A percentile compares a stretch with the other conserved stretches of the same genome.
Conservation (phyloP, 2,329 filamentous ascomycete genomes). For the Alternaria hordeiaustralica region DNA sequence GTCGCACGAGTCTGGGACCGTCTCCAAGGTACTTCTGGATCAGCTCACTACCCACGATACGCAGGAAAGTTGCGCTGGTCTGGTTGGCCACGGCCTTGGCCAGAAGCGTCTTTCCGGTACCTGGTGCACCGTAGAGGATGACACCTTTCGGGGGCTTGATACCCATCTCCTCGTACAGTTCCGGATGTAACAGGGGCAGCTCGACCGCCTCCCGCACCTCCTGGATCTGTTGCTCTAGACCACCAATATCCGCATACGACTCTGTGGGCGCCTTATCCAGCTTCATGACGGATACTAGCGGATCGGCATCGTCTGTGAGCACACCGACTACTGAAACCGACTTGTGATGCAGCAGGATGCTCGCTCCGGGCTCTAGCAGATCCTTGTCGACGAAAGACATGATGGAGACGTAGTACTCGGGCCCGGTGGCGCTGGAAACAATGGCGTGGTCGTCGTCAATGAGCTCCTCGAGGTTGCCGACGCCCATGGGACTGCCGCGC, state of each 20-base stretch:
- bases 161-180: constrained; percentile 99
- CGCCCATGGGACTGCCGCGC: constrained; percentile 97
- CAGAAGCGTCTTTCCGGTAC: constrained; percentile 94
- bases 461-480: constrained; percentile 96
- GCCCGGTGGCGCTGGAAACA: constrained; percentile 94
- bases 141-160: constrained; percentile 99
- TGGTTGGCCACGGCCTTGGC: constrained; percentile 98
- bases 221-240: constrained; percentile 92
- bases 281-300: constrained; percentile 98
- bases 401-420: constrained; percentile 99
- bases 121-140: constrained; percentile 95
- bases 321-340: constrained; percentile 97
- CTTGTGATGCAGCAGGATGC: constrained; percentile 95
- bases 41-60: constrained; percentile 94
- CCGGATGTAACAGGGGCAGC: constrained; percentile 89
- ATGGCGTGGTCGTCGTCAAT: constrained; percentile 99
- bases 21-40: constrained; percentile 99
- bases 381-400: constrained; percentile 99
- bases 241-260: constrained; percentile 98
- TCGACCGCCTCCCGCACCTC: constrained; percentile 98
- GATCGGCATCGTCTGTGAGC: constrained; percentile 93
- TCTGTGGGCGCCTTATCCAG: constrained; percentile 98
- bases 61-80: constrained; percentile 97
- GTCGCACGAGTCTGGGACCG: constrained; percentile 89
- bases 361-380: constrained; percentile 92